These are phyloP conservation scores for Pinus tabuliformis DNA, from an alignment of 75 land plant species.

Conservation along the genomic window DNA sequence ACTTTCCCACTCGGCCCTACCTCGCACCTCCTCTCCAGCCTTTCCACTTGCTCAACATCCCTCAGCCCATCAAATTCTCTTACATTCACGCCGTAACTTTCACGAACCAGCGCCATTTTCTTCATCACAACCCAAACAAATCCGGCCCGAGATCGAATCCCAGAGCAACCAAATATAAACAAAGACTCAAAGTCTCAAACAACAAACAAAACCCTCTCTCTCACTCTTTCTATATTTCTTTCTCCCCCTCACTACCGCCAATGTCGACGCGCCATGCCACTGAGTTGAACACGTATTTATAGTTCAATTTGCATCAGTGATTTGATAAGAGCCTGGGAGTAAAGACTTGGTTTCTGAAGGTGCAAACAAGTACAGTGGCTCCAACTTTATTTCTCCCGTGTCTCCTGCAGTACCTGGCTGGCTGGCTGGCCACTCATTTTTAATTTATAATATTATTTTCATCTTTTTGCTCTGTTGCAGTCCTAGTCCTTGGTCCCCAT, in stretches of 20 bases:
- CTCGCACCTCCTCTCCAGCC: constrained; percentile 65
- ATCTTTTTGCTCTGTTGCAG: not conserved
- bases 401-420: constrained; percentile 3
- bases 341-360: not conserved
- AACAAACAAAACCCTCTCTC: too few relatives aligned
- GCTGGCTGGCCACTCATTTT: not conserved
- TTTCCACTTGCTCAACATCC: constrained; percentile 49
- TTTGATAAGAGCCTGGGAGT: not conserved
- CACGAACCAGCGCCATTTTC: too few relatives aligned
- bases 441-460: not conserved
- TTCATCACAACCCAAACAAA: too few relatives aligned
- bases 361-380: not conserved
- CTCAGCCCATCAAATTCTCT: constrained; percentile 41
- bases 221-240: not conserved
- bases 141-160: too few relatives aligned
- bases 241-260: not conserved
- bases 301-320: not conserved
- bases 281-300: too few relatives aligned
- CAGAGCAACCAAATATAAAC: too few relatives aligned
- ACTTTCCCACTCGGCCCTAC: constrained; percentile 65
- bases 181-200: too few relatives aligned
- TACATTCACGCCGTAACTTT: constrained; percentile 6
- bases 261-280: not conserved
- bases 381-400: constrained; percentile 6
- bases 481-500: not conserved